Conservation (phyloP, 495 filamentous ascomycete genomes). For the Lepraria neglecta region DNA sequence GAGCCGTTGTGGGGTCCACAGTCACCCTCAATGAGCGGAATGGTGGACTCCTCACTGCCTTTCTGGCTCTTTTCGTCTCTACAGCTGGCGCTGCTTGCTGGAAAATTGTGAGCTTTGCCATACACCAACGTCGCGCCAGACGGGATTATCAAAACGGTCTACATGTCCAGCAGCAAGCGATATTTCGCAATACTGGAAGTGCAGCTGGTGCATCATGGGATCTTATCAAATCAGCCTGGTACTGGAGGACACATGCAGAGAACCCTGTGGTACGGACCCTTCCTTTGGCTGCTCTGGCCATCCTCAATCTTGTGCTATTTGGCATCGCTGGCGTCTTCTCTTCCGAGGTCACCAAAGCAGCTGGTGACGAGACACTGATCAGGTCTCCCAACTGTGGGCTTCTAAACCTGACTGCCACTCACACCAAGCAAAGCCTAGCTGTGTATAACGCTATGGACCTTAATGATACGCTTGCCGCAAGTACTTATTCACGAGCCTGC, state of each 20-base stretch:
- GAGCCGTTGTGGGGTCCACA: conserved; percentile 35
- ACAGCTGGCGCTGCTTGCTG: conserved; percentile 35
- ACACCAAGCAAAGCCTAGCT: background rate
- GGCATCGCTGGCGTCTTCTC: conserved; percentile 34
- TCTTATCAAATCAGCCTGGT: conserved; percentile 26
- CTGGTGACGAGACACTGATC: conserved; percentile 31
- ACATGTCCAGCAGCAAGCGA: conserved; percentile 36
- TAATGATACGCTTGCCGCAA: conserved; percentile 29
- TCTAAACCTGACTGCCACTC: background rate
- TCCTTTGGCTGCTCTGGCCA: conserved; percentile 29
- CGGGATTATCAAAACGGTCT: conserved; percentile 25
- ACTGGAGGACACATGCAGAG: conserved; percentile 32
- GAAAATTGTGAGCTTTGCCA: conserved; percentile 35
- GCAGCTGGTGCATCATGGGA: conserved; percentile 29
- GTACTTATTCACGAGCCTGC: conserved; percentile 31
- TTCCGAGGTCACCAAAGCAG: conserved; percentile 32
- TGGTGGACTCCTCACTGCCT: conserved; percentile 37
- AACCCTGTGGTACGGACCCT: conserved; percentile 29
- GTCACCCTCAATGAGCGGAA: conserved; percentile 34
- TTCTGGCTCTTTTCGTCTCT: conserved; percentile 39
- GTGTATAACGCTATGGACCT: conserved; percentile 14
- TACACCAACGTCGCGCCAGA: conserved; percentile 34
- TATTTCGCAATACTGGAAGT: conserved; percentile 33
- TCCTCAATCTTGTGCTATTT: conserved; percentile 32
- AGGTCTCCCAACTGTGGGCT: conserved; percentile 28